Evolutionary conservation across 306 rosid species (phyloP), one percentile per base, ranked within the genome.

Genomic region (Acmispon strigosus): DNA sequence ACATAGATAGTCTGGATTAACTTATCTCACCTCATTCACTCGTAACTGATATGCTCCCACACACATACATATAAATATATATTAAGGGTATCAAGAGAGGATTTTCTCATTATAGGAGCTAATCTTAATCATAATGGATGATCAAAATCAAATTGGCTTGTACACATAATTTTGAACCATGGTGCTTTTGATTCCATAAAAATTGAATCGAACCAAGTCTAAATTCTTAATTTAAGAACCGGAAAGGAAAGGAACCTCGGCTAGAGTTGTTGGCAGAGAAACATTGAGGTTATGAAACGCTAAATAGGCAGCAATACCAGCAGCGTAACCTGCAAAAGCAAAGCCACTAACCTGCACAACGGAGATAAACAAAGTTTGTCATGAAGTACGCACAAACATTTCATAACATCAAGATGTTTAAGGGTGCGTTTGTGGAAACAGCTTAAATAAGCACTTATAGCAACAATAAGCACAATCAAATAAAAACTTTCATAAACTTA

Each of bases 271-370:
- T 10, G 97, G 96, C 18, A 88, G 41, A 18, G 90, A 81, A 29
- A 89, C 61, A 73, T 81, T 76, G 83, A 91, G 83, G 76, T 80
- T 89, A 24, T 89, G 87, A 51, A 76, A 10, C 4, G 95, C 95
- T 69, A 94, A 56, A 76, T 89, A 91, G 45, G 95, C 75, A 66
- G 89, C 91, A 69, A 94, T 84, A 17, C 99, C 97, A 15, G 99
- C 88, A 11, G 88, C 96, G 84, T 89, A 94, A 56, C 99, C 99
- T 0, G 95, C 99, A 69, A 90, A 86, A 51, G 97, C 99, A 57
- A 91, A 94, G 58, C 95, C 96, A 53, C 96, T 94, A 79, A 94
- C 86, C 99, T 94, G 91, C 85, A 76, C 82, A 78, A 17, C 47
- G 59, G 45, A 49, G 19, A 70, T 12, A 60, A 27, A 54, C 3